A percentile compares a stretch with the other conserved stretches of the same genome.
These are phyloP conservation scores for Verticillium dahliae DNA, from an alignment of 2,329 filamentous ascomycete genomes.

Conservation along the genomic window DNA sequence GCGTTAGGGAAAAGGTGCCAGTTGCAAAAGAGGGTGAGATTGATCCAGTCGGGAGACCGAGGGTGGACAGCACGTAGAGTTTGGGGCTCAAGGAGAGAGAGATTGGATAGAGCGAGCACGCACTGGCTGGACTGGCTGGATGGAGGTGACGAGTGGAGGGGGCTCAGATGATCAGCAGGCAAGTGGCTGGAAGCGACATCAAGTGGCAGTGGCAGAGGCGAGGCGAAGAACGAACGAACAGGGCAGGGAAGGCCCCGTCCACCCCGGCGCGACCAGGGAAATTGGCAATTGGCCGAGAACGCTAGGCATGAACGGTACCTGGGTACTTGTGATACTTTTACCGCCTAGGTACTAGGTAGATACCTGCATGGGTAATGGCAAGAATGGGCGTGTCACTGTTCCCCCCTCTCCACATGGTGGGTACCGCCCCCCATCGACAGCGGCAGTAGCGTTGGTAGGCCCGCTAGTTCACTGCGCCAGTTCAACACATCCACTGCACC, in stretches of 20 bases:
- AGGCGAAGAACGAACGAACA: not conserved
- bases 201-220: not conserved
- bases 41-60: not conserved
- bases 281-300: conserved; percentile 1
- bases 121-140: not conserved
- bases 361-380: no score
- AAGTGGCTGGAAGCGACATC: not conserved
- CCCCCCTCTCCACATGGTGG: no score
- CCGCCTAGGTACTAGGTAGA: no score
- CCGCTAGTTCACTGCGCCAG: not conserved
- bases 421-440: not conserved
- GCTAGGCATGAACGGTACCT: not conserved
- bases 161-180: not conserved
- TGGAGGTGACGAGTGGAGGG: not conserved
- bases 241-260: not conserved
- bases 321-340: not conserved
- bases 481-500: not conserved
- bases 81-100: not conserved
- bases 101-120: not conserved
- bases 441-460: not conserved
- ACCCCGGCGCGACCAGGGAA: not conserved
- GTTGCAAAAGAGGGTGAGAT: not conserved
- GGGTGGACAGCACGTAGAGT: not conserved
- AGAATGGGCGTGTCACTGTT: no score
- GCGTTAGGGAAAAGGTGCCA: not conserved